Conservation (phyloP, 805 yeast genomes). For the Zygoascus tannicola region DNA sequence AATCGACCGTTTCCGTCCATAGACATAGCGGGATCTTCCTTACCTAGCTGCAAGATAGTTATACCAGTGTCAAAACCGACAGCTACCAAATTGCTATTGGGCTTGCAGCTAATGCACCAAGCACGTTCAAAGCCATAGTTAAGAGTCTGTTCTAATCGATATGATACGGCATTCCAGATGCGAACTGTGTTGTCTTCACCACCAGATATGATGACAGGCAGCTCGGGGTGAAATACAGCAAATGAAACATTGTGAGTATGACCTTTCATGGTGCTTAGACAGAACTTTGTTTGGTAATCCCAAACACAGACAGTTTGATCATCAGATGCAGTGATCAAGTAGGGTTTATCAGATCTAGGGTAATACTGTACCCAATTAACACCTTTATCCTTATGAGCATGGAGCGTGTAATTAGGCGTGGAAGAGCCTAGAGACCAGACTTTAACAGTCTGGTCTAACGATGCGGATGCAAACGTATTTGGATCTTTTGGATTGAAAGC, state of each 20-base stretch:
- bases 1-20: slow-evolving; percentile 91
- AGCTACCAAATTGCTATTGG: slow-evolving; percentile 69
- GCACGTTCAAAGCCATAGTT: slow-evolving; percentile 91
- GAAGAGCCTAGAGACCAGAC: slow-evolving; percentile 90
- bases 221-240: slow-evolving; percentile 96
- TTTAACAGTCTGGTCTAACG: slow-evolving; percentile 92
- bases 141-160: slow-evolving; percentile 83
- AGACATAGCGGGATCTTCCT: slow-evolving; percentile 86
- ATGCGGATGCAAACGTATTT: slow-evolving; percentile 94
- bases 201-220: slow-evolving; percentile 90
- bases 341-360: slow-evolving; percentile 96
- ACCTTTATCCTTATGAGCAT: slow-evolving; percentile 87
- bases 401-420: slow-evolving; percentile 81
- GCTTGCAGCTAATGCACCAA: slow-evolving; percentile 83
- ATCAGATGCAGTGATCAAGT: slow-evolving; percentile 83
- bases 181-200: slow-evolving; percentile 93
- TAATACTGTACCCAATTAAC: slow-evolving; percentile 95
- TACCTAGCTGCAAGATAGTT: slow-evolving; percentile 81
- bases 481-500: slow-evolving; percentile 97
- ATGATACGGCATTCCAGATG: slow-evolving; percentile 91
- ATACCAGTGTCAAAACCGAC: slow-evolving; percentile 94
- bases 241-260: slow-evolving; percentile 91
- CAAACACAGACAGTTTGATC: slow-evolving; percentile 82
- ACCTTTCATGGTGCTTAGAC: slow-evolving; percentile 90
- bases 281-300: slow-evolving; percentile 96